Percentiles rank a stretch among this genome's conserved stretches.
These are phyloP conservation scores for Cercospora canescens DNA, from an alignment of 2,329 filamentous ascomycete species.

Conservation along the genomic window DNA sequence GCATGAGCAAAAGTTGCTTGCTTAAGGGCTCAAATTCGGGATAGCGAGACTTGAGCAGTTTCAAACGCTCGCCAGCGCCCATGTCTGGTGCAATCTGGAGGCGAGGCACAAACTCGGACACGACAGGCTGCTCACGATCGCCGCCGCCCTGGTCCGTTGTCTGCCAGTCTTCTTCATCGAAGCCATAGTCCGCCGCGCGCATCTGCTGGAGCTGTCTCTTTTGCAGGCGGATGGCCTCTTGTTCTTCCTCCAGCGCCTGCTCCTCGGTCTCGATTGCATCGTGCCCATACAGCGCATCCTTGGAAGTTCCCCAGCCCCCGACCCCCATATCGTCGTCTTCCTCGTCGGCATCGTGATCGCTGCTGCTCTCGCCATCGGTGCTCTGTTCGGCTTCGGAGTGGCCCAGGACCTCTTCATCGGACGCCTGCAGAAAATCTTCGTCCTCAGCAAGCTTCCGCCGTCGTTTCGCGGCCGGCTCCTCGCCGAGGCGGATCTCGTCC, in stretches of 20 bases:
- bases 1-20: slow-evolving; percentile 74
- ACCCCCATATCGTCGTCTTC: slow-evolving; percentile 31
- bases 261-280: slow-evolving; percentile 71
- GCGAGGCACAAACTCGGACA: slow-evolving; percentile 85
- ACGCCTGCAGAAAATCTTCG: slow-evolving; percentile 58
- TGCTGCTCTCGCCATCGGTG: slow-evolving; percentile 82
- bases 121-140: slow-evolving; percentile 51
- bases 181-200: slow-evolving; percentile 88
- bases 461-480: slow-evolving; percentile 76
- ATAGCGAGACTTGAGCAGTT: slow-evolving; percentile 76
- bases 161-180: slow-evolving; percentile 86
- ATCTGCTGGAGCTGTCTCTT: slow-evolving; percentile 88
- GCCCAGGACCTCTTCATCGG: slow-evolving; percentile 64
- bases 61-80: slow-evolving; percentile 70
- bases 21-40: slow-evolving; percentile 89
- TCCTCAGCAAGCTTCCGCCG: slow-evolving; percentile 70
- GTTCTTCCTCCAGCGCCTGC: slow-evolving; percentile 86
- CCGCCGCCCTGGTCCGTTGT: slow-evolving; percentile 41
- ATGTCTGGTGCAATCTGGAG: slow-evolving; percentile 79
- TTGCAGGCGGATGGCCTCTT: slow-evolving; percentile 82
- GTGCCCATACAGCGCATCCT: slow-evolving; percentile 81
- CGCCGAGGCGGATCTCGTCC: slow-evolving; percentile 83
- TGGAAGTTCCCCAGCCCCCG: slow-evolving; percentile 30
- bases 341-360: slow-evolving; percentile 46
- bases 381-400: slow-evolving; percentile 49